Conservation (phyloP, 139 green algal species). For the Chlorella sp. region DNA sequence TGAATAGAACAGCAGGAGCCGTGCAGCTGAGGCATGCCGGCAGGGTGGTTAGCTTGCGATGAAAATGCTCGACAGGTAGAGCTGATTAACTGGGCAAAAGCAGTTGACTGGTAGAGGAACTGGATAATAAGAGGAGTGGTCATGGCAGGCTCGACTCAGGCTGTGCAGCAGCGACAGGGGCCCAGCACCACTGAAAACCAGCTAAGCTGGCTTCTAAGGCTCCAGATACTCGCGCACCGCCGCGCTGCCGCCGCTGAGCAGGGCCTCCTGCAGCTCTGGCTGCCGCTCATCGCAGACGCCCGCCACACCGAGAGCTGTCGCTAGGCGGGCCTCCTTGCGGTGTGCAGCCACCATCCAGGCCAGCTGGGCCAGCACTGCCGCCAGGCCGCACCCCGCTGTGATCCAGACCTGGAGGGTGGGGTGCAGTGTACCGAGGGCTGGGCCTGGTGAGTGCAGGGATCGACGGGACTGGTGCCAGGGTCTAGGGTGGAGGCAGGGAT, state of each 20-base stretch:
- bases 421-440: not conserved
- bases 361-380: not conserved
- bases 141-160: too few relatives aligned
- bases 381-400: not conserved
- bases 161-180: too few relatives aligned
- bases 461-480: not conserved
- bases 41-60: too few relatives aligned
- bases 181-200: too few relatives aligned
- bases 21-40: too few relatives aligned
- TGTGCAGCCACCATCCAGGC: not conserved
- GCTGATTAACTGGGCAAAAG: too few relatives aligned
- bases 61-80: too few relatives aligned
- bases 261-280: not conserved
- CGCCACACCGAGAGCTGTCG: not conserved
- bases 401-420: conserved; percentile 13
- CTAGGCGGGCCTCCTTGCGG: not conserved
- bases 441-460: not conserved
- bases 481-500: too few relatives aligned
- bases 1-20: too few relatives aligned
- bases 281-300: not conserved
- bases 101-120: too few relatives aligned
- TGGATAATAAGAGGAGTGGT: too few relatives aligned
- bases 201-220: not conserved
- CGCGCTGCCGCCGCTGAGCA: conserved; percentile 1
- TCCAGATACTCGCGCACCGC: conserved; percentile 4